Evolutionary conservation across 1,284 basidiomycete species (phyloP), one percentile per base, ranked within the genome.

Genomic region (Volvariella surrecta): DNA sequence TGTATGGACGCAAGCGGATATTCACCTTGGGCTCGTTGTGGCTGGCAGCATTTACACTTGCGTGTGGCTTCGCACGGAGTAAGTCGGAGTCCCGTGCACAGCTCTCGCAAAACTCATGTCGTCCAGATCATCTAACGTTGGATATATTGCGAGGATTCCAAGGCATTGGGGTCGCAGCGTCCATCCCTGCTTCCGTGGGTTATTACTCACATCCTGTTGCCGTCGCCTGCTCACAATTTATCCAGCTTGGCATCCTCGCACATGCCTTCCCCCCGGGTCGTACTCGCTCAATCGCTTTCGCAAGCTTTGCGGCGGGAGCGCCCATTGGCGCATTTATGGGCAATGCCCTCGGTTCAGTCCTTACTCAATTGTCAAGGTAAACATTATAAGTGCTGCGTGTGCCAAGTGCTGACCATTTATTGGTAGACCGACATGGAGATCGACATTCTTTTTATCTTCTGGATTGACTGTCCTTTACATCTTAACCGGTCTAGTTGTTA

Each of bases 251-350:
- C 1, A 89, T 88, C 45, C 70, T 91, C 16, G 87, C 88, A 0
- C 71, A 82, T 30, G 66, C 78, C 0, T 90, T 90, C 54, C 82
- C 83, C 2, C 76, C 39, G 13, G 37, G 43, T 18, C 77, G 80
- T 0, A 70, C 78, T 1, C 73, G 89, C 3, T 78, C 82, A 0
- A 61, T 77, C 0, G 88, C 87, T 0, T 90, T 90, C 50, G 77
- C 88, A 1, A 79, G 80, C 0, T 90, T 89, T 48, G 70, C 79
- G 3, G 76, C 88, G 0, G 89, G 90, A 13, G 88, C 86, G 3
- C 89, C 90, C 0, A 59, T 92, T 0, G 90, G 89, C 0, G 81
- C 72, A 0, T 80, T 76, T 0, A 60, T 91, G 4, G 89, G 89
- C 1, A 68, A 71, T 4, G 60, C 78, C 3, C 37, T 90, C 0